Evolutionary conservation across 768 basidiomycete genomes (phyloP).

Genomic region (Rhodosporidiobolus odoratus): DNA sequence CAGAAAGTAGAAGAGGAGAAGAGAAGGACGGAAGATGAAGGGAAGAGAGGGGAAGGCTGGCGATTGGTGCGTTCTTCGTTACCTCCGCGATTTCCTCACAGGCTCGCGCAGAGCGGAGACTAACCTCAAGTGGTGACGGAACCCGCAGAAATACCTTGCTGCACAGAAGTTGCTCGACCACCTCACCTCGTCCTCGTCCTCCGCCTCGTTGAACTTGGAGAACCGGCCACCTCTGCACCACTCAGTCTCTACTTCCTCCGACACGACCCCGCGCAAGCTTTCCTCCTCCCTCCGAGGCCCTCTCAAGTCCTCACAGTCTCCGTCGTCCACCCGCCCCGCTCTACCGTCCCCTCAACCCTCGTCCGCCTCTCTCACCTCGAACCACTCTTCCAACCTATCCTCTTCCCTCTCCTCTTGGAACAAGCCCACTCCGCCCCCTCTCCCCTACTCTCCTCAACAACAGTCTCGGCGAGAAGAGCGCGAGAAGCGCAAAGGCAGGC

Average conservation of each 20-base stretch:
- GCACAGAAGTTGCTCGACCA: slow-evolving; percentile 19
- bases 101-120: rapidly evolving
- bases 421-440: slow-evolving; percentile 16
- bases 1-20: not conserved
- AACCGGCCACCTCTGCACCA: not conserved
- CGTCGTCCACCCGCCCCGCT: not conserved
- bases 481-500: slow-evolving; percentile 21
- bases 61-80: slow-evolving; percentile 1
- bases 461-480: not conserved
- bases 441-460: slow-evolving; percentile 33
- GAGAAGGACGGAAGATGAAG: not conserved
- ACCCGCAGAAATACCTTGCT: slow-evolving; percentile 28
- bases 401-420: not conserved
- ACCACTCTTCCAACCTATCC: not conserved
- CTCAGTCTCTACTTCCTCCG: not conserved
- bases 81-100: not conserved
- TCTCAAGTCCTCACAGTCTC: not conserved
- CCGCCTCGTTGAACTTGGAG: not conserved
- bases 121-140: not conserved
- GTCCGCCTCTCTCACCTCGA: not conserved
- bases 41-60: slow-evolving; percentile 11
- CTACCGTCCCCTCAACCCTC: not conserved
- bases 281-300: not conserved
- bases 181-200: not conserved
- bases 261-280: slow-evolving; percentile 1